A percentile compares a stretch with the other conserved stretches of the same genome.
phyloP scores from a whole-genome alignment of 371 early-diverging fungal species.

The Mortierella sp. region DNA sequence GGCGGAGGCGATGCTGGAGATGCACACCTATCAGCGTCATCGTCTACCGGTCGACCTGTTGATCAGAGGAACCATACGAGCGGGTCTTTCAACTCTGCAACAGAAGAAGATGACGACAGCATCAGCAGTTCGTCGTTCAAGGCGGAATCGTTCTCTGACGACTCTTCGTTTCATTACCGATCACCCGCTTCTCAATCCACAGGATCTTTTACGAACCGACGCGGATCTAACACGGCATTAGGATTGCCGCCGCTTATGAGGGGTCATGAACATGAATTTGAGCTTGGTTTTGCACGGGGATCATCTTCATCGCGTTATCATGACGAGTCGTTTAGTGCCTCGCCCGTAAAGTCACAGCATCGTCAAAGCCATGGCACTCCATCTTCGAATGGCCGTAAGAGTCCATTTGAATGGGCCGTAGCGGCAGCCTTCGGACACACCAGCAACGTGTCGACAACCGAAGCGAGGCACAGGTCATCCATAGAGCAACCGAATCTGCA shows the following conservation, averaged over 20 bases:
- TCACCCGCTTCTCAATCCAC: conserved; percentile 7
- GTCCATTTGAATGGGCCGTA: conserved; percentile 49
- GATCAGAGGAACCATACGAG: not conserved
- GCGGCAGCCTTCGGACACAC: conserved; percentile 22
- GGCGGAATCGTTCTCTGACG: conserved; percentile 45
- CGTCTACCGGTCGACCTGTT: conserved; percentile 9
- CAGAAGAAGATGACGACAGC: conserved; percentile 29
- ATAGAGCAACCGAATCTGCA: not conserved
- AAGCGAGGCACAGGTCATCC: conserved; percentile 11
- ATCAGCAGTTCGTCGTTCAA: conserved; percentile 14
- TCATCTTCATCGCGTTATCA: conserved; percentile 1
- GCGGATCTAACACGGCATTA: not conserved
- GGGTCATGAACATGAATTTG: conserved; percentile 8
- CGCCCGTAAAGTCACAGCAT: conserved; percentile 6
- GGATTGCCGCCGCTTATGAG: not conserved
- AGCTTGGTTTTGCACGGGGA: conserved; percentile 2
- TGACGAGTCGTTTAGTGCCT: conserved; percentile 6
- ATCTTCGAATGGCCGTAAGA: conserved; percentile 28
- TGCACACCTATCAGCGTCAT: no score
- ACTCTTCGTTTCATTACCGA: conserved; percentile 30
- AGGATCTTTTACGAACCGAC: conserved; percentile 4
- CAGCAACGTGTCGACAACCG: not conserved
- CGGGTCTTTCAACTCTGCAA: conserved; percentile 1
- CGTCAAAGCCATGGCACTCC: not conserved
- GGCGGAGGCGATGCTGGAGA: conserved; percentile 1